phyloP scores from a whole-genome alignment of 2,329 filamentous ascomycete genomes.

The Penicillium sclerotigenum region DNA sequence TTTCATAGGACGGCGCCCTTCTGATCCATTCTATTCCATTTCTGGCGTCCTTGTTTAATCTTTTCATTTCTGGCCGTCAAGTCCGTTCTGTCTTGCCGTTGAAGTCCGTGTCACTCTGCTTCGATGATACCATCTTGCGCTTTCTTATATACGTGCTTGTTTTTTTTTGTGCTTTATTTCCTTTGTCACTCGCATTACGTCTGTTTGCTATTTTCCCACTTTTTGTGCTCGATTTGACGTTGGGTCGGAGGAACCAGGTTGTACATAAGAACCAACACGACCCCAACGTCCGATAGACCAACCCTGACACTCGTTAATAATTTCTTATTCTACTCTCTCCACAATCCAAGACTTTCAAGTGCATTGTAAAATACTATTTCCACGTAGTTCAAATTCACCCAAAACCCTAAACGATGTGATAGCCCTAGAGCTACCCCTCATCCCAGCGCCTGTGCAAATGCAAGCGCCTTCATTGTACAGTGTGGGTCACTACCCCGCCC shows the following conservation, averaged over 20 bases:
- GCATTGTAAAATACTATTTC: slow-evolving; percentile 5
- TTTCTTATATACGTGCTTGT: slow-evolving; percentile 14
- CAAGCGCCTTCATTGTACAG: neutral
- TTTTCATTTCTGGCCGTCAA: slow-evolving; percentile 11
- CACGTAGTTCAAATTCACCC: neutral
- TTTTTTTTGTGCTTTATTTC: slow-evolving; percentile 5
- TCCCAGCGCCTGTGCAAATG: neutral
- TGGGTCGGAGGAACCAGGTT: slow-evolving; percentile 20
- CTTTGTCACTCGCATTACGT: slow-evolving; percentile 9
- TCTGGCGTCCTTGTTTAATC: slow-evolving; percentile 26
- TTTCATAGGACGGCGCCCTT: slow-evolving; percentile 27
- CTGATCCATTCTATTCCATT: slow-evolving; percentile 18
- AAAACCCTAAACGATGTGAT: slow-evolving; percentile 5
- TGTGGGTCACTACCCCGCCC: slow-evolving; percentile 6
- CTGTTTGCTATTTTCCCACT: neutral
- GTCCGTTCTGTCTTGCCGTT: slow-evolving; percentile 12
- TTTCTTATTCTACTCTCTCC: neutral
- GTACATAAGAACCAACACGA: slow-evolving; percentile 23
- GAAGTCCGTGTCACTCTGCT: slow-evolving; percentile 32
- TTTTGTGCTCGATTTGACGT: slow-evolving; percentile 1
- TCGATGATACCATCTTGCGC: slow-evolving; percentile 41
- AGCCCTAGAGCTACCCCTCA: slow-evolving; percentile 4
- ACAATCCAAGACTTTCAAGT: neutral
- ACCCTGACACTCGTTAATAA: slow-evolving; percentile 4
- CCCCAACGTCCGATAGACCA: slow-evolving; percentile 19